These are phyloP conservation scores for Penicillium soppii DNA, from an alignment of 495 filamentous ascomycete species.

Conservation along the genomic window DNA sequence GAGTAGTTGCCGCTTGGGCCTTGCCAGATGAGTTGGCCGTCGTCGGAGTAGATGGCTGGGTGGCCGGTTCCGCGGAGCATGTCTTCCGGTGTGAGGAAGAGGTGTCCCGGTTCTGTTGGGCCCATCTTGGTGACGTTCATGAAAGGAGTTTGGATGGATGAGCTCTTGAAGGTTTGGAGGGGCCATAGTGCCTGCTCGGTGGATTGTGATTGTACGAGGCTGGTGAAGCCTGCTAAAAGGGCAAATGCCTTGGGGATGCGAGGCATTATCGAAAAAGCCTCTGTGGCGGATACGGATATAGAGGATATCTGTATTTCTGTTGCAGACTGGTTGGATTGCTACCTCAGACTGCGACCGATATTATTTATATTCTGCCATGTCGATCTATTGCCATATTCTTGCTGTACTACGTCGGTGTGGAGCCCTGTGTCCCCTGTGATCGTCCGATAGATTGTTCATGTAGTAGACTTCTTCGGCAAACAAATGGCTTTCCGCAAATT, in stretches of 20 bases:
- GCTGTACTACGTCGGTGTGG: too few species aligned
- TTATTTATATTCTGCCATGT: too few species aligned
- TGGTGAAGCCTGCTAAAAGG: background rate
- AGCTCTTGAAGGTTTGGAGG: conserved; percentile 18
- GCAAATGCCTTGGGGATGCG: conserved; percentile 2
- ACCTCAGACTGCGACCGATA: too few species aligned
- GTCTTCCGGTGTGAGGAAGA: conserved; percentile 24
- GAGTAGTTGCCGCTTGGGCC: conserved; percentile 16
- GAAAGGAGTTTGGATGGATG: conserved; percentile 19
- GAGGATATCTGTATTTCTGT: too few species aligned
- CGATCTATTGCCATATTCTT: too few species aligned
- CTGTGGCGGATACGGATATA: too few species aligned
- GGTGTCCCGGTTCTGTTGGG: conserved; percentile 23
- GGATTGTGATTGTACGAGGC: conserved; percentile 4
- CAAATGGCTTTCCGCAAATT: too few species aligned
- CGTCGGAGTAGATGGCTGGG: conserved; percentile 27
- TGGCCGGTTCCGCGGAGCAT: conserved; percentile 3
- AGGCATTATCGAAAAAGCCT: background rate
- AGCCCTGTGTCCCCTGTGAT: too few species aligned
- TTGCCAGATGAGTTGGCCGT: conserved; percentile 29
- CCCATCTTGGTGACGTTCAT: conserved; percentile 28
- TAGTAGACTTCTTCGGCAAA: too few species aligned
- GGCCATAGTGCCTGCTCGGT: conserved; percentile 13
- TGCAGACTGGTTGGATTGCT: too few species aligned
- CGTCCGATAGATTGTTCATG: too few species aligned